Base-by-base conservation (phyloP, 345 rosid species). In the Clausena lansium region DNA sequence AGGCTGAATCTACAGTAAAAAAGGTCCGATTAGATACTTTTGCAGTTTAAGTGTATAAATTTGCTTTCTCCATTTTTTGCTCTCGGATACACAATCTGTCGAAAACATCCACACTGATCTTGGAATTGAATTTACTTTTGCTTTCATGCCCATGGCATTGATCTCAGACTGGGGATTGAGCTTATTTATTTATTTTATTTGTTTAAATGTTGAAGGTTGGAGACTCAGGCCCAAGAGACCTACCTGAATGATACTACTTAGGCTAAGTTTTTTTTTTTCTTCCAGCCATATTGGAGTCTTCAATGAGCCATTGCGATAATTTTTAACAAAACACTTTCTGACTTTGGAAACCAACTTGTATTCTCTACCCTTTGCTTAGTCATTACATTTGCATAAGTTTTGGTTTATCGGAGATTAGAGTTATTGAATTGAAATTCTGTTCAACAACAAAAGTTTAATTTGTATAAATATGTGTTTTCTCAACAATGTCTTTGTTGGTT, bases 1-100 rank as follows among this genome's bases (percentile, higher is more conserved):
- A 94, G 78, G 97, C 98, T 52, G 97, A 94, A 87, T 88, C 89
- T 61, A 89, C 97, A 10, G 99, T 91, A 6, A 96, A 91, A 83
- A 96, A 90, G 99, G 99, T 94, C 45, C 38, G 70, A 22, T 50
- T 75, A 54, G 7, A 27, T 65, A 39, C 22, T 75, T 71, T 70
- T 32, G 38, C 45, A 59, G 10, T 9, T n/a, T 54, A 7, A 60
- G 24, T 14, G 22, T 72, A 25, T 52, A 32, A 72, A 72, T 60
- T 14, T 36, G 36, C 32, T 30, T 1, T 32, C 17, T 8, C 4
- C 20, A 30, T 17, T 10, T 20, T 52, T 15, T 22, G 62, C 20
- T 10, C 45, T 20, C 4, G 30, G 59, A 32, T 54, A 71, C 9
- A 13, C 45, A 24, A 59, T 68, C 39, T 11, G 28, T 60, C 17